These are phyloP conservation scores for Allomyces macrogynus DNA, from an alignment of 192 early-diverging fungal genomes.

Conservation along the genomic window DNA sequence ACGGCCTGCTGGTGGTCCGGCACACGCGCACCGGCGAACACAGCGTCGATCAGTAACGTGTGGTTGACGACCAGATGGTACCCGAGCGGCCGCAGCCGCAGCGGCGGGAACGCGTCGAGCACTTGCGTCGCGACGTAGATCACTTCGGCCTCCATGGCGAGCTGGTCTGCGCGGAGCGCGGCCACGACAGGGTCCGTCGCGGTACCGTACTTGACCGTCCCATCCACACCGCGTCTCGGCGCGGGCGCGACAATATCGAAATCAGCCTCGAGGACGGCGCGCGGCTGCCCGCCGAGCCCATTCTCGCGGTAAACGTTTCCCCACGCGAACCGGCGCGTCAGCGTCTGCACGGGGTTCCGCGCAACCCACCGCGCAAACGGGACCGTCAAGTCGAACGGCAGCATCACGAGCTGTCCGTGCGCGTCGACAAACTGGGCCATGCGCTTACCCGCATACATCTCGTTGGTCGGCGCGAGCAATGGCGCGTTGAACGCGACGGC, in stretches of 20 bases:
- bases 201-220: background rate
- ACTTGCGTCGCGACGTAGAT: conserved; percentile 61
- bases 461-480: conserved; percentile 57
- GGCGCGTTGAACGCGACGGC: conserved; percentile 67
- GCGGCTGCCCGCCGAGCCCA: conserved; percentile 64
- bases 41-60: conserved; percentile 41
- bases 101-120: conserved; percentile 43
- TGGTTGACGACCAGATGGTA: conserved; percentile 53
- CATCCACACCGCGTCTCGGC: conserved; percentile 1
- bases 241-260: conserved; percentile 73
- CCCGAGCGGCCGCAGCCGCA: conserved; percentile 23
- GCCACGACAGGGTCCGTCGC: background rate
- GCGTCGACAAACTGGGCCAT: conserved; percentile 66
- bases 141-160: conserved; percentile 74
- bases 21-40: conserved; percentile 26
- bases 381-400: conserved; percentile 74
- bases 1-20: conserved; percentile 36
- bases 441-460: conserved; percentile 40
- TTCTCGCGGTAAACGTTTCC: conserved; percentile 66
- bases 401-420: conserved; percentile 57
- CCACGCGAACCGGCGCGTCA: conserved; percentile 70
- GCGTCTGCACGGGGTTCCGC: conserved; percentile 33
- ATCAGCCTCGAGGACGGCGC: conserved; percentile 53
- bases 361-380: conserved; percentile 79
- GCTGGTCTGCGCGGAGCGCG: conserved; percentile 11